phyloP scores from a whole-genome alignment of 129 eudicot genomes.

The Helianthus tuberosus region DNA sequence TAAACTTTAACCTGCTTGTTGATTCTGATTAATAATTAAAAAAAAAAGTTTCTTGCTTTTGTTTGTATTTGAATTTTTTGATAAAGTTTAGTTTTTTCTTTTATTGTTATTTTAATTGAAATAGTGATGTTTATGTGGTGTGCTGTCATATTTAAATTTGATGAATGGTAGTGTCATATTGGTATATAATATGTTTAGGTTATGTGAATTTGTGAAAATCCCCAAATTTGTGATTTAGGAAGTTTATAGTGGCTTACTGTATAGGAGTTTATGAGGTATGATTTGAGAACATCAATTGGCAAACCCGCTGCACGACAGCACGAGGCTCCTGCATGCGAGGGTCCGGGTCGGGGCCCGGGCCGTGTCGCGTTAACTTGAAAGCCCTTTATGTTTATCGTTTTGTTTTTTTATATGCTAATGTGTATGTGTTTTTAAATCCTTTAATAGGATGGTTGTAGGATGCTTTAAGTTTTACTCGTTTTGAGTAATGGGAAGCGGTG shows the following conservation, averaged over 20 bases:
- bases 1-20: too few species aligned
- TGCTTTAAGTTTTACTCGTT: conserved; percentile 33
- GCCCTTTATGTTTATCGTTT: neutral
- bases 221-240: conserved; percentile 6
- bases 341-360: neutral
- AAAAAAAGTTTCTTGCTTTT: neutral
- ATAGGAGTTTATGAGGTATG: conserved; percentile 12
- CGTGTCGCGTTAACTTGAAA: neutral
- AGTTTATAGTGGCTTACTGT: conserved; percentile 13
- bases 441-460: conserved; percentile 57
- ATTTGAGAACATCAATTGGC: conserved; percentile 10
- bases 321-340: too few species aligned
- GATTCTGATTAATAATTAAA: too few species aligned
- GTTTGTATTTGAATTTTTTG: conserved; percentile 16
- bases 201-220: neutral
- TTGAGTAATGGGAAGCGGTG: conserved; percentile 91
- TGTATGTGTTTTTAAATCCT: neutral
- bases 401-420: neutral
- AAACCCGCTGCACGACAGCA: too few species aligned
- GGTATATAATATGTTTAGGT: neutral
- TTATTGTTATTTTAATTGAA: neutral
- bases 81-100: neutral
- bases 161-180: neutral
- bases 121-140: neutral
- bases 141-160: conserved; percentile 13